A percentile compares a stretch with the other conserved stretches of the same genome.
phyloP scores from a whole-genome alignment of 2,329 filamentous ascomycete species.

The Aspergillus transmontanensis region DNA sequence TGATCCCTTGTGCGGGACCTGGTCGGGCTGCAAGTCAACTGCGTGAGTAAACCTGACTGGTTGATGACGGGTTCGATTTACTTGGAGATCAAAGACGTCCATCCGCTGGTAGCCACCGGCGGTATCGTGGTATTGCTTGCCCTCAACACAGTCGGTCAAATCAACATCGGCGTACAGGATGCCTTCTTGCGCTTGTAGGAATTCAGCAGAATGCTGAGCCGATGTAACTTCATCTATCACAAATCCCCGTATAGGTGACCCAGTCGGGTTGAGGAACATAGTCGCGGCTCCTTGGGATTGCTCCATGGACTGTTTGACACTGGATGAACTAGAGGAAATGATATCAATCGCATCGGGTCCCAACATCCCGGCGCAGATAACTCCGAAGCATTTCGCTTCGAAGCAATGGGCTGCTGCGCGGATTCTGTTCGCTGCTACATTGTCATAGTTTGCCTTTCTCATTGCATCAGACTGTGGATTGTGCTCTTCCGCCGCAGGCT shows the following conservation, averaged over 20 bases:
- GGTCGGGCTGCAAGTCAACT: background rate
- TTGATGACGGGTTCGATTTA: slow-evolving; percentile 43
- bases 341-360: slow-evolving; percentile 43
- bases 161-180: slow-evolving; percentile 58
- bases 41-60: slow-evolving; percentile 32
- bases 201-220: slow-evolving; percentile 31
- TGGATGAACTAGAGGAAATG: background rate
- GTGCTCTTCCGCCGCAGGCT: background rate
- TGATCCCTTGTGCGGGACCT: too few relatives aligned
- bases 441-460: slow-evolving; percentile 51
- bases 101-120: slow-evolving; percentile 59
- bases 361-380: slow-evolving; percentile 52
- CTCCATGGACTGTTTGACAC: slow-evolving; percentile 31
- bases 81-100: slow-evolving; percentile 56
- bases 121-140: slow-evolving; percentile 61
- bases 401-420: slow-evolving; percentile 60
- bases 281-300: slow-evolving; percentile 48
- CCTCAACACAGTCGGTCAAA: slow-evolving; percentile 54
- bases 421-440: slow-evolving; percentile 55
- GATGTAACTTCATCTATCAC: slow-evolving; percentile 29
- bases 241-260: slow-evolving; percentile 44
- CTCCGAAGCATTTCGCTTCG: slow-evolving; percentile 60
- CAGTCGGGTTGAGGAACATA: slow-evolving; percentile 57
- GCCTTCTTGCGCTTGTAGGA: slow-evolving; percentile 50
- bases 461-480: background rate